These are phyloP conservation scores for Bocquillonia castaneifolia DNA, from an alignment of 441 rosid genomes.

Conservation along the genomic window DNA sequence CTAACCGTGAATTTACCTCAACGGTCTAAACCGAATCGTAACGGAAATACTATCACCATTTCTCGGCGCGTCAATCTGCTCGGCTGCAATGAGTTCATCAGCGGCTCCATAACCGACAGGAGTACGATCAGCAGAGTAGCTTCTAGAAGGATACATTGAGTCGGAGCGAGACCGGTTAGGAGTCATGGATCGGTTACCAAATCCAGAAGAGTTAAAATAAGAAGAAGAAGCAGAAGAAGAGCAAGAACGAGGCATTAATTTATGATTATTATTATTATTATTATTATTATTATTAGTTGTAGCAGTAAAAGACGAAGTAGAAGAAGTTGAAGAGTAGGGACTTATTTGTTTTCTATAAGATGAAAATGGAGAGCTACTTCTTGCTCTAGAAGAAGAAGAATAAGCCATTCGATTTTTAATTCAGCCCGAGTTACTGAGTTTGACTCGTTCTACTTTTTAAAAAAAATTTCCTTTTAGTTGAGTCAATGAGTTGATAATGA, in stretches of 20 bases:
- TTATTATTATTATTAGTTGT: no score
- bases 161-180: conserved; percentile 61
- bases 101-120: conserved; percentile 52
- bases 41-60: conserved; percentile 92
- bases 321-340: conserved; percentile 72
- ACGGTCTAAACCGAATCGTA: conserved; percentile 90
- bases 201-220: conserved; percentile 42
- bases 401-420: no score
- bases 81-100: conserved; percentile 64
- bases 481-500: conserved; percentile 39
- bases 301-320: conserved; percentile 62
- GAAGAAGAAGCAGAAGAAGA: conserved; percentile 76
- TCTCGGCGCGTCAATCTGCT: conserved; percentile 54
- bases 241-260: conserved; percentile 71
- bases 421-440: no score
- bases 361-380: conserved; percentile 89
- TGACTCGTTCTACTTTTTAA: no score
- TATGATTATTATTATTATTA: conserved; percentile 31
- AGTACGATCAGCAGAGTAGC: conserved; percentile 37
- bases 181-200: conserved; percentile 73
- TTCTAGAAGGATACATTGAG: conserved; percentile 35
- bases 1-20: conserved; percentile 64
- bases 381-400: conserved; percentile 78
- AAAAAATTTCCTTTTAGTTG: not conserved
- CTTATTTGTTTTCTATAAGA: conserved; percentile 59